Percentiles rank a stretch among this genome's conserved stretches.
Conservation (phyloP, 371 early-diverging fungal genomes). For the Circinella umbellata region DNA sequence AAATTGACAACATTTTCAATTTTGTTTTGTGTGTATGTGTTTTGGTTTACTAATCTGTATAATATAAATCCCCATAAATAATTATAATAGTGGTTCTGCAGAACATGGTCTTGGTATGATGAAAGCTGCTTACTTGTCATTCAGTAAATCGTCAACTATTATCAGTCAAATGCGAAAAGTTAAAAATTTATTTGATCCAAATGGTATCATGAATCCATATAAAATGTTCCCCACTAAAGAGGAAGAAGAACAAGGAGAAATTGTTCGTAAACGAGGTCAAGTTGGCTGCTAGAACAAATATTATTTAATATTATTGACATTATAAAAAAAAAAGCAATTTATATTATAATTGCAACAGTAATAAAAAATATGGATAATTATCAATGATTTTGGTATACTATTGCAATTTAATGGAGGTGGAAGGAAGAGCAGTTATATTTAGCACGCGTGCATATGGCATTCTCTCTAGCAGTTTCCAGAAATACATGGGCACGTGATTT, state of each 20-base stretch:
- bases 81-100: constrained; percentile 61
- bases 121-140: constrained; percentile 56
- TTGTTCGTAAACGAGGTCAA: constrained; percentile 25
- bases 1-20: too few species aligned
- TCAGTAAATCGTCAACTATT: constrained; percentile 61
- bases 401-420: too few species aligned
- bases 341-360: background rate
- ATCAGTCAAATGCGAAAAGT: constrained; percentile 67
- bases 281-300: constrained; percentile 36
- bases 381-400: too few species aligned
- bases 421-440: too few species aligned
- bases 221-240: constrained; percentile 57
- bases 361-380: background rate
- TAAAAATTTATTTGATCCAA: constrained; percentile 80
- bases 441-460: too few species aligned
- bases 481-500: too few species aligned
- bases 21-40: too few species aligned
- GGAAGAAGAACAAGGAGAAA: constrained; percentile 35
- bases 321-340: background rate
- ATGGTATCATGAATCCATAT: constrained; percentile 88
- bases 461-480: too few species aligned
- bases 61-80: too few species aligned
- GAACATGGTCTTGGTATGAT: constrained; percentile 73
- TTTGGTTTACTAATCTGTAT: too few species aligned
- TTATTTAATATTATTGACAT: too few species aligned